Evolutionary conservation across 306 rosid genomes (phyloP), one percentile per base, ranked within the genome.

Genomic region (Oxytropis ochrocephala): DNA sequence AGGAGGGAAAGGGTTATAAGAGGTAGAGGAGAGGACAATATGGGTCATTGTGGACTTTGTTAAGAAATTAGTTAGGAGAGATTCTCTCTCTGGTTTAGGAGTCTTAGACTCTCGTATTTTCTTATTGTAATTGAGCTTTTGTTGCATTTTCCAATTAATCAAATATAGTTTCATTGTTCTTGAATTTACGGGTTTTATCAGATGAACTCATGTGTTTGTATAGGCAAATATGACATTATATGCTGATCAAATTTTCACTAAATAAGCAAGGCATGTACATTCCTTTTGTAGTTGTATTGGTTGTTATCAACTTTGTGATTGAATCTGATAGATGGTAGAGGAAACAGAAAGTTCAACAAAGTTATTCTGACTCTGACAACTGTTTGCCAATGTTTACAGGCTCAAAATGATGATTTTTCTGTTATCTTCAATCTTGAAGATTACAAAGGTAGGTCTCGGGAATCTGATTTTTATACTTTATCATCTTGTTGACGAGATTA

Each of bases 371-470:
- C 48, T 70, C 77, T 74, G 75, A 67, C 48, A 7, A 52, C 69
- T 79, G 55, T 78, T 74, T 76, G 52, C 62, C 70, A 64, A 77
- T 74, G 62, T 71, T 69, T 76, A 21, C 89, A 94, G 97, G 95
- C 88, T 49, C 99, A 90, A 81, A 94, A 94, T 80, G 86, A 87
- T 39, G 91, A 85, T 30, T 94, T 91, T 61, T 80, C 96, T 75
- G 82, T 75, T 41, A 53, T 91, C 79, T 94, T 94, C 75, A 94
- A 94, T 78, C 97, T 94, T 21, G 99, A 91, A 85, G 97, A 94
- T 74, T 94, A 88, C 83, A 94, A 85, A 85, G 97, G 99, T 91
- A 78, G 59, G 74, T 64, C 27, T n/a, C 33, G 47, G 30, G 16
- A 30, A 48, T 64, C 8, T 75, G 21, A 60, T 51, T 52, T 30